phyloP scores from a whole-genome alignment of 108 stramenopile species.

The Asterionellopsis glacialis region DNA sequence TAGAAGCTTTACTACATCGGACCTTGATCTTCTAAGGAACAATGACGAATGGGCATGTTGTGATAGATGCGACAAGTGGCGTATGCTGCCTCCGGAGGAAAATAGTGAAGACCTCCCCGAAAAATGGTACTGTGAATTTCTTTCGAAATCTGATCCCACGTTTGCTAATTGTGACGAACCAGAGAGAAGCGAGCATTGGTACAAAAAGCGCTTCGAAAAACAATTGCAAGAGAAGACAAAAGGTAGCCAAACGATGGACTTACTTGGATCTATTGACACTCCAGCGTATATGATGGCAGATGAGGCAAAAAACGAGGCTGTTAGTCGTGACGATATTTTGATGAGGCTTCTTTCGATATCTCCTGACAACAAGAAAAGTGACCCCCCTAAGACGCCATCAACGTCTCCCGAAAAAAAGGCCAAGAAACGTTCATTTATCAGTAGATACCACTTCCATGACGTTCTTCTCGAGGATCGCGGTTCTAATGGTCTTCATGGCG shows the following conservation, averaged over 20 bases:
- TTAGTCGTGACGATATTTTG: conserved; percentile 15
- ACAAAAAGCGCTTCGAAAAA: conserved; percentile 14
- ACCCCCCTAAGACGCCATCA: background rate
- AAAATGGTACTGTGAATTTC: conserved; percentile 41
- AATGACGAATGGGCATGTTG: conserved; percentile 56
- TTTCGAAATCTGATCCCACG: conserved; percentile 13
- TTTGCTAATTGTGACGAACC: conserved; percentile 20
- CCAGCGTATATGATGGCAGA: conserved; percentile 7
- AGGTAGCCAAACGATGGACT: background rate
- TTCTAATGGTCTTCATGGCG: background rate
- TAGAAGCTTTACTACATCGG: conserved; percentile 44
- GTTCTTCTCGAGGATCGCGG: conserved; percentile 13
- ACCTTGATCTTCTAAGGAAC: conserved; percentile 41
- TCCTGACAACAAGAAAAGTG: conserved; percentile 2
- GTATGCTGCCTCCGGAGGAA: conserved; percentile 26
- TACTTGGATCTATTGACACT: background rate
- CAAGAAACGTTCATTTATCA: conserved; percentile 6
- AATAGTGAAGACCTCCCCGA: conserved; percentile 17
- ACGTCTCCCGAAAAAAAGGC: background rate
- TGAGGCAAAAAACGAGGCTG: conserved; percentile 8
- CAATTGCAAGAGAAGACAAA: background rate
- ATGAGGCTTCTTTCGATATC: conserved; percentile 10
- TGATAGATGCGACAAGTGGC: conserved; percentile 49
- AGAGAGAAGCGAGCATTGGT: conserved; percentile 27
- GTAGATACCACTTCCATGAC: conserved; percentile 24